phyloP scores from a whole-genome alignment of 2,329 filamentous ascomycete genomes.

The Penicillium aurantiogriseum region DNA sequence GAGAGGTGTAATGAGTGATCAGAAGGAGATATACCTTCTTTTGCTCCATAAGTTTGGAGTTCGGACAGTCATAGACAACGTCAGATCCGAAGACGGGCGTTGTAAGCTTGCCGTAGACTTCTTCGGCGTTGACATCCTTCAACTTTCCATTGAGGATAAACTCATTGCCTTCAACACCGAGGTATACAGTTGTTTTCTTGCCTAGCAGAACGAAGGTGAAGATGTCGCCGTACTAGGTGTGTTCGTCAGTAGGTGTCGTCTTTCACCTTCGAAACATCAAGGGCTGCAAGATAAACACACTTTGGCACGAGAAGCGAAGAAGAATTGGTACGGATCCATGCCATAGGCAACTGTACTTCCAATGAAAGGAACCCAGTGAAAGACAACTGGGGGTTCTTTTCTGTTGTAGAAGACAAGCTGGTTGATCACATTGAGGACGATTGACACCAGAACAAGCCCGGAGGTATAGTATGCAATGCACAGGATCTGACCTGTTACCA shows the following conservation, averaged over 20 bases:
- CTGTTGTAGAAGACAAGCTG: slow-evolving; percentile 75
- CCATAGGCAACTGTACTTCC: slow-evolving; percentile 48
- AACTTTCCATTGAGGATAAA: slow-evolving; percentile 92
- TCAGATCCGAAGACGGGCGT: slow-evolving; percentile 75
- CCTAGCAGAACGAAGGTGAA: slow-evolving; percentile 89
- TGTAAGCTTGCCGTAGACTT: slow-evolving; percentile 77
- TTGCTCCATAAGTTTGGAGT: slow-evolving; percentile 91
- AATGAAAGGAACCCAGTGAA: slow-evolving; percentile 69
- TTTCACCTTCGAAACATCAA: neutral
- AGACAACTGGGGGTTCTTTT: slow-evolving; percentile 75
- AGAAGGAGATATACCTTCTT: slow-evolving; percentile 66
- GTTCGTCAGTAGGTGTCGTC: slow-evolving; percentile 14
- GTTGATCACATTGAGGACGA: slow-evolving; percentile 71
- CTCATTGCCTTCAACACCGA: slow-evolving; percentile 81
- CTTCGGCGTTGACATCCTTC: slow-evolving; percentile 85
- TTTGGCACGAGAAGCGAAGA: slow-evolving; percentile 69
- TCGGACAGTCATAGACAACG: slow-evolving; percentile 88
- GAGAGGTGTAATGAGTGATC: fast-evolving
- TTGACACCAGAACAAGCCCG: slow-evolving; percentile 50
- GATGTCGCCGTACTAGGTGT: slow-evolving; percentile 72
- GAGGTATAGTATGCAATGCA: slow-evolving; percentile 27
- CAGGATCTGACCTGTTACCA: slow-evolving; percentile 18
- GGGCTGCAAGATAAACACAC: slow-evolving; percentile 43
- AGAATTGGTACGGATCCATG: slow-evolving; percentile 73
- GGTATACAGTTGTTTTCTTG: slow-evolving; percentile 81